Base-by-base conservation (phyloP, 306 rosid species). In the Phaseolus lunatus region DNA sequence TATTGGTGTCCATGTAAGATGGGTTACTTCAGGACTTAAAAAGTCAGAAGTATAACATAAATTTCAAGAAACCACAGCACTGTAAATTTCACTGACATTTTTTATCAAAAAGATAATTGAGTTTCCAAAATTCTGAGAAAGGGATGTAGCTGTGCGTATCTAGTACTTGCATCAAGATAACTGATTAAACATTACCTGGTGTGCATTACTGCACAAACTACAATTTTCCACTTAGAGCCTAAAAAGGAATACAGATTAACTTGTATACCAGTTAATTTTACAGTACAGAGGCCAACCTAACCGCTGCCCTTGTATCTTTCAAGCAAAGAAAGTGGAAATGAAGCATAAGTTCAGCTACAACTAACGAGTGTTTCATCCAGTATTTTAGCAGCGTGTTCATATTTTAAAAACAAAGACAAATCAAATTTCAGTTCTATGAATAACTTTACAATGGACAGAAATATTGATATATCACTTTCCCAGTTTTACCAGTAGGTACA, bases 401-500 rank as follows among this genome's bases (percentile, higher is more conserved):
- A 67, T 53, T 35, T 79, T 7, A 31, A 37, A 22, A 35, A 5
- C 9, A 35, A 43, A 57, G 63, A 31, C 31, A 57, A 68, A 43
- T 43, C 62, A 39, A 78, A 44, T 44, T 67, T 45, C 73, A 67
- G 27, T 41, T 68, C 26, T 26, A 78, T 12, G 41, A 78, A 44
- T 19, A 59, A 78, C 20, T 4, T 31, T 80, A 74, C 7, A 73
- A 62, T 65, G 45, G 78, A 81, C 27, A 65, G 31, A 77, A 47
- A 26, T 67, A 47, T 41, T 3, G 9, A 50, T 63, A 1, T 31
- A 41, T 84, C 88, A 70, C 76, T 37, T 37, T 37, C 43, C 10
- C 10, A 9, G 12, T 80, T 74, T 88, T 86, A 43, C 72, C 41
- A 11, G 52, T 43, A 19, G 65, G 69, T 10, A 52, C 74, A 64